Evolutionary conservation across 257 asterid genomes (phyloP).

Genomic region (Anisodus tanguticus): DNA sequence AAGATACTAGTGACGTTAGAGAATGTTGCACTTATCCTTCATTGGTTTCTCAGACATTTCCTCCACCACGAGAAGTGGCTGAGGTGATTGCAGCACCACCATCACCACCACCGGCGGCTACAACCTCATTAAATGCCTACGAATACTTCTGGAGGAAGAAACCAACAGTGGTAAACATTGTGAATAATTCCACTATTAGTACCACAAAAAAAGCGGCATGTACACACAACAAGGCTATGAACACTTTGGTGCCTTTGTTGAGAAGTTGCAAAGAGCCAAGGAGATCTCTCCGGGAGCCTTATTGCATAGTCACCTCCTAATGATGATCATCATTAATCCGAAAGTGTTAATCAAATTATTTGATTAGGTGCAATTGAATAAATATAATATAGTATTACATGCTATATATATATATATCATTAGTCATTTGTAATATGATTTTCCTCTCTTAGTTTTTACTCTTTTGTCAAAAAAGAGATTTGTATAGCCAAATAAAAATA

Average conservation of each 20-base stretch:
- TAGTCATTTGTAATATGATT: not conserved
- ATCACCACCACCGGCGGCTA: slow-evolving; percentile 31
- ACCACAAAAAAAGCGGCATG: slow-evolving; percentile 28
- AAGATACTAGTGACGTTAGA: not conserved
- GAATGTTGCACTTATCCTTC: slow-evolving; percentile 28
- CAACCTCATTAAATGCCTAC: slow-evolving; percentile 59
- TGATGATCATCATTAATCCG: slow-evolving; percentile 24
- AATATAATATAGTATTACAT: not conserved
- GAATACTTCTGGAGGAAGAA: slow-evolving; percentile 75
- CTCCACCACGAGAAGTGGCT: slow-evolving; percentile 43
- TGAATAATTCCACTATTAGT: slow-evolving; percentile 31
- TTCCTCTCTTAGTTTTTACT: slow-evolving; percentile 34
- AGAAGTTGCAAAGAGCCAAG: slow-evolving; percentile 70
- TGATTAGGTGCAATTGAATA: slow-evolving; percentile 28
- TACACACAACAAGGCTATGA: slow-evolving; percentile 36
- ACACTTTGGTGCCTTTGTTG: slow-evolving; percentile 44
- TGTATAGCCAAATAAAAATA: slow-evolving; percentile 35
- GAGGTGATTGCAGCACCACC: slow-evolving; percentile 39
- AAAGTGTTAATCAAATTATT: slow-evolving; percentile 21
- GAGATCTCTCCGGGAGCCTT: slow-evolving; percentile 66
- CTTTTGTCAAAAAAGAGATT: slow-evolving; percentile 30
- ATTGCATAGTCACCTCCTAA: slow-evolving; percentile 79
- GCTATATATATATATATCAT: not conserved
- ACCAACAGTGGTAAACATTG: slow-evolving; percentile 35
- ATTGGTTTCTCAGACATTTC: slow-evolving; percentile 52